Percentiles rank a stretch among this genome's conserved stretches.
Conservation (phyloP, 805 yeast species). For the Teunomyces aglyptinius region DNA sequence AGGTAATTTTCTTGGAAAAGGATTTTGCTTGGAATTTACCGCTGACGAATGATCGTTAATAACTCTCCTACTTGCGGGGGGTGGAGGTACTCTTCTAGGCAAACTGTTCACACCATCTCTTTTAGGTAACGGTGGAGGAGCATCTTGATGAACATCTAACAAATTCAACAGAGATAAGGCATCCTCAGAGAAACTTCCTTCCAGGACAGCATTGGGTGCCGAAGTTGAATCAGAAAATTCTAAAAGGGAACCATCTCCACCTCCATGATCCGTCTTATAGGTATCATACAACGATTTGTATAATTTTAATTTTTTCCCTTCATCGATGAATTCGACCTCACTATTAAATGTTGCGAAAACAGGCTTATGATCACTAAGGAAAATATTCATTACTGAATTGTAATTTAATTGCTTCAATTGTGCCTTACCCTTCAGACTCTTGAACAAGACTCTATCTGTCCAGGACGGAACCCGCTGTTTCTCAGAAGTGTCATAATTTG, state of each 20-base stretch:
- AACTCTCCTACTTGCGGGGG: conserved; percentile 21
- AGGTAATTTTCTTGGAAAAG: conserved; percentile 9
- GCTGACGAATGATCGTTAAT: conserved; percentile 1
- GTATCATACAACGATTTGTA: conserved; percentile 25
- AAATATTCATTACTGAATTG: conserved; percentile 56
- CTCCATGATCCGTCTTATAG: conserved; percentile 30
- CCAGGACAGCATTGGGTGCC: conserved; percentile 9
- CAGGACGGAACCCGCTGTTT: conserved; percentile 94
- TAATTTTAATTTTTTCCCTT: conserved; percentile 26
- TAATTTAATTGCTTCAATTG: conserved; percentile 62
- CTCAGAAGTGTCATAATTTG: conserved; percentile 81
- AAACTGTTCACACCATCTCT: conserved; percentile 13
- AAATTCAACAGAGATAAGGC: conserved; percentile 36
- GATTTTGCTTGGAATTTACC: not conserved
- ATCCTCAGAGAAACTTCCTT: conserved; percentile 22
- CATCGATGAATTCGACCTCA: conserved; percentile 64
- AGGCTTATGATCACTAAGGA: conserved; percentile 87
- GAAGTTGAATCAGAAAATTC: conserved; percentile 10
- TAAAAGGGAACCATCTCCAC: conserved; percentile 11
- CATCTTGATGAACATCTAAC: conserved; percentile 26
- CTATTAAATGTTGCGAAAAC: conserved; percentile 78
- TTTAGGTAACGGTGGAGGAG: conserved; percentile 23
- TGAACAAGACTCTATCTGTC: conserved; percentile 83
- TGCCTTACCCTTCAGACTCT: conserved; percentile 43
- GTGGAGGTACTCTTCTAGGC: conserved; percentile 32